Evolutionary conservation across 140 eudicot genomes (phyloP).

Genomic region (Anethum foeniculum): DNA sequence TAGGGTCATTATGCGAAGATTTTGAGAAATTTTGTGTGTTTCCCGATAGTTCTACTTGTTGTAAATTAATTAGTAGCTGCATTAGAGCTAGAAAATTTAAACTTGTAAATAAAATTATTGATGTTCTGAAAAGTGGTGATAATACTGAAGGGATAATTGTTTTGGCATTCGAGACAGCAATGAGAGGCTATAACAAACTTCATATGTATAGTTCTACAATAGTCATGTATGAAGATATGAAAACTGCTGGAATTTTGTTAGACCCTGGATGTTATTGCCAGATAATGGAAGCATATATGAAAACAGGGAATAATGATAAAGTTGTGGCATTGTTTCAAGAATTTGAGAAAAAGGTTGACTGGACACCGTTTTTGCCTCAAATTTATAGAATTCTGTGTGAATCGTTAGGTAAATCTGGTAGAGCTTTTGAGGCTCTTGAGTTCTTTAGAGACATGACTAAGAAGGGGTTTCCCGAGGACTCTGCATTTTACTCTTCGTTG

Average conservation of each 20-base stretch:
- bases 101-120: conserved; percentile 45
- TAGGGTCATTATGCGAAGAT: conserved; percentile 52
- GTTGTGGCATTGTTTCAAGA: conserved; percentile 49
- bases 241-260: conserved; percentile 37
- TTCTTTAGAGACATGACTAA: conserved; percentile 49
- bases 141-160: conserved; percentile 40
- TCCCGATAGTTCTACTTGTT: conserved; percentile 47
- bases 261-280: conserved; percentile 49
- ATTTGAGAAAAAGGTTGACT: conserved; percentile 28
- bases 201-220: conserved; percentile 74
- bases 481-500: conserved; percentile 51
- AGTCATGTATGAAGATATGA: conserved; percentile 44
- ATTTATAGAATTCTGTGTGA: conserved; percentile 55
- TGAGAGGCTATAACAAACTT: conserved; percentile 77
- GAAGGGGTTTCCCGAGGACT: conserved; percentile 47
- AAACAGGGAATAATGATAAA: conserved; percentile 40
- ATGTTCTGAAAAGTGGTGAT: conserved; percentile 22
- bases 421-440: conserved; percentile 56
- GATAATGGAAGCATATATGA: conserved; percentile 68
- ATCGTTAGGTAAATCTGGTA: conserved; percentile 60
- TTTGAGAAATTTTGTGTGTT: conserved; percentile 35
- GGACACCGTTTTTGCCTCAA: conserved; percentile 25
- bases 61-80: conserved; percentile 54
- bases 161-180: conserved; percentile 55
- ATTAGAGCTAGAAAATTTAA: conserved; percentile 69